phyloP scores from a whole-genome alignment of 2,329 filamentous ascomycete genomes.

The Amauroascus niger region DNA sequence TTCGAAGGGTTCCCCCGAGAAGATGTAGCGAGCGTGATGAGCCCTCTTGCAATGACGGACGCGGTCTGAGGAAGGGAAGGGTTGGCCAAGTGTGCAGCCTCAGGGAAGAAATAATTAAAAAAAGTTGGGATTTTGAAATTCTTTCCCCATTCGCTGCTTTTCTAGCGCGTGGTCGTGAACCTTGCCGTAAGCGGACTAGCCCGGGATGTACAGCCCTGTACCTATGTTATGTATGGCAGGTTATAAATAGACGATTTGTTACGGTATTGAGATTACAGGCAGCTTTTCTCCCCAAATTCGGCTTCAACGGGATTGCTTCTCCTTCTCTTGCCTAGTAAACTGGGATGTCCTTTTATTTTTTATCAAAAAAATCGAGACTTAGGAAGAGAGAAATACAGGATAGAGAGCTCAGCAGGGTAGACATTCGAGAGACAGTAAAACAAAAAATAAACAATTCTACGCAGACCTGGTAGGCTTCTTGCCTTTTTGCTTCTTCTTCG shows the following conservation, averaged over 20 bases:
- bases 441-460: constrained; percentile 13
- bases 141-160: background rate
- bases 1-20: background rate
- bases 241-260: too few species aligned
- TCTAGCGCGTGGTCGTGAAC: background rate
- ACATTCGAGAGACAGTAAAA: too few species aligned
- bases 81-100: background rate
- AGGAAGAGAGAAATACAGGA: too few species aligned
- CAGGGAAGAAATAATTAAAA: background rate
- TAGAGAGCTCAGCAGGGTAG: too few species aligned
- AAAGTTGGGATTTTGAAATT: background rate
- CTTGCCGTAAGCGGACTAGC: background rate
- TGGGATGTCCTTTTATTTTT: too few species aligned
- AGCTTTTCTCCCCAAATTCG: too few species aligned
- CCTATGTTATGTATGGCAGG: background rate
- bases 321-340: too few species aligned
- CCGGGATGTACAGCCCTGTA: background rate
- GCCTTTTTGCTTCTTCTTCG: constrained; percentile 5
- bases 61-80: background rate
- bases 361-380: too few species aligned
- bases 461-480: background rate
- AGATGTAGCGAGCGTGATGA: constrained; percentile 9
- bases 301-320: too few species aligned
- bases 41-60: background rate
- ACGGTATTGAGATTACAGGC: background rate